Conservation (phyloP, 1,284 basidiomycete genomes). For the Hemileia vastatrix region DNA sequence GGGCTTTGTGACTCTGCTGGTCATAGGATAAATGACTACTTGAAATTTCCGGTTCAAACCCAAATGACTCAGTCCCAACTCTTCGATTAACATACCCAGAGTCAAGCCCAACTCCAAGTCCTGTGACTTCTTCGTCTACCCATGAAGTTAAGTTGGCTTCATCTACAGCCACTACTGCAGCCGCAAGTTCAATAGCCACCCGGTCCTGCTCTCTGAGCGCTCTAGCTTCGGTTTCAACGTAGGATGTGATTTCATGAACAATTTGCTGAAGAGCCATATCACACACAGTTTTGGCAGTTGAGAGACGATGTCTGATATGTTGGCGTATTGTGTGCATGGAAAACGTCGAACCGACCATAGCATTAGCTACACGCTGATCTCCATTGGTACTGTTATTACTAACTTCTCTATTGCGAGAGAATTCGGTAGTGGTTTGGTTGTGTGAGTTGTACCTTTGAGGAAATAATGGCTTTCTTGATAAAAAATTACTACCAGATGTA, state of each 20-base stretch:
- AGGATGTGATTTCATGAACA: conserved; percentile 80
- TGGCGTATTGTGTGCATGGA: conserved; percentile 62
- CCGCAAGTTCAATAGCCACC: conserved; percentile 57
- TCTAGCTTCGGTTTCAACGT: conserved; percentile 76
- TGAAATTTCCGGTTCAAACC: too few relatives aligned
- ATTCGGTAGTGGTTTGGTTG: neutral
- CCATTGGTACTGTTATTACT: neutral
- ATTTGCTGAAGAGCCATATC: conserved; percentile 88
- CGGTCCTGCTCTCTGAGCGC: conserved; percentile 55
- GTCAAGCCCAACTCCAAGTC: conserved; percentile 24
- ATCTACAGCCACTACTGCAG: conserved; percentile 42
- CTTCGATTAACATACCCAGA: neutral
- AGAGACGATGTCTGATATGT: conserved; percentile 84
- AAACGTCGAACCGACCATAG: too few relatives aligned
- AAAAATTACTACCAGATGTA: neutral
- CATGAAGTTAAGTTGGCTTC: conserved; percentile 38
- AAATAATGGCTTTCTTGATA: neutral
- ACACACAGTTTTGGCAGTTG: conserved; percentile 86
- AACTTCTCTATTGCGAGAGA: neutral
- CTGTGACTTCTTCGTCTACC: conserved; percentile 28
- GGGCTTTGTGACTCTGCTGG: neutral
- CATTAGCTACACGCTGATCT: too few relatives aligned
- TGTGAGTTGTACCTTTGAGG: too few relatives aligned
- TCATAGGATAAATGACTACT: neutral
- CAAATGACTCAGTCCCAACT: neutral